A percentile compares a stretch with the other conserved stretches of the same genome.
Evolutionary conservation across 2,329 filamentous ascomycete genomes (phyloP).

Genomic region (Fusarium marasasianum): DNA sequence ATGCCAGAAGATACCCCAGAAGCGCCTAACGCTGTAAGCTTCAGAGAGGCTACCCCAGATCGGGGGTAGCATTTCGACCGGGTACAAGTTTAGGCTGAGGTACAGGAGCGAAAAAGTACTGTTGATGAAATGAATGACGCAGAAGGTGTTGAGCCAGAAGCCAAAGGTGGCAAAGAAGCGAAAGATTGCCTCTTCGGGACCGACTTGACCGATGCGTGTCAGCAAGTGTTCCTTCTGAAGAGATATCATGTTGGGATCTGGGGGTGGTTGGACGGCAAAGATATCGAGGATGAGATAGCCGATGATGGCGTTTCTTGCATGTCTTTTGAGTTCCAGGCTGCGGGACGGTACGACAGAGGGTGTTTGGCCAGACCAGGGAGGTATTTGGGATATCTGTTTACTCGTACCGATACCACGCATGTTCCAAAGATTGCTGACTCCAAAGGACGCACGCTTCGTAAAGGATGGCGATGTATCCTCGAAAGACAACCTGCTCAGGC

Average conservation of each 20-base stretch:
- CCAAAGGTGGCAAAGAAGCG: slow-evolving; percentile 21
- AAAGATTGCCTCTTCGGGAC: slow-evolving; percentile 10
- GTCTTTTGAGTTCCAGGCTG: slow-evolving; percentile 1
- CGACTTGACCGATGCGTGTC: slow-evolving; percentile 1
- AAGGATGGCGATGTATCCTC: not conserved
- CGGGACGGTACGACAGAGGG: slow-evolving; percentile 8
- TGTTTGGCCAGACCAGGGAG: not conserved
- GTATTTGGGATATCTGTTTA: slow-evolving; percentile 1
- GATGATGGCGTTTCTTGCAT: slow-evolving; percentile 6
- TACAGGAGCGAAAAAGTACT: slow-evolving; percentile 12
- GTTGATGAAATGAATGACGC: slow-evolving; percentile 32
- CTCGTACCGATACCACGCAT: slow-evolving; percentile 25
- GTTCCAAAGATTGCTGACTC: slow-evolving; percentile 27
- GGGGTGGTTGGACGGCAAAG: slow-evolving; percentile 18
- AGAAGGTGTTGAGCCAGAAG: slow-evolving; percentile 36
- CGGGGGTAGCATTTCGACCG: slow-evolving; percentile 25
- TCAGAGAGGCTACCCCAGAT: slow-evolving; percentile 28
- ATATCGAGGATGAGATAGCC: slow-evolving; percentile 26
- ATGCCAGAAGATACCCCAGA: slow-evolving; percentile 35
- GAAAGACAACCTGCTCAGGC: slow-evolving; percentile 10
- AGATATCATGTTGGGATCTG: slow-evolving; percentile 22
- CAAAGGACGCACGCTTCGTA: not conserved
- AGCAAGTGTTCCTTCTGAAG: slow-evolving; percentile 11
- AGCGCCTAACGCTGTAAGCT: slow-evolving; percentile 25
- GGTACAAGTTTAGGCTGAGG: slow-evolving; percentile 5